Base-by-base conservation (phyloP, 2,329 filamentous ascomycete species). In the Alternaria brassicae region DNA sequence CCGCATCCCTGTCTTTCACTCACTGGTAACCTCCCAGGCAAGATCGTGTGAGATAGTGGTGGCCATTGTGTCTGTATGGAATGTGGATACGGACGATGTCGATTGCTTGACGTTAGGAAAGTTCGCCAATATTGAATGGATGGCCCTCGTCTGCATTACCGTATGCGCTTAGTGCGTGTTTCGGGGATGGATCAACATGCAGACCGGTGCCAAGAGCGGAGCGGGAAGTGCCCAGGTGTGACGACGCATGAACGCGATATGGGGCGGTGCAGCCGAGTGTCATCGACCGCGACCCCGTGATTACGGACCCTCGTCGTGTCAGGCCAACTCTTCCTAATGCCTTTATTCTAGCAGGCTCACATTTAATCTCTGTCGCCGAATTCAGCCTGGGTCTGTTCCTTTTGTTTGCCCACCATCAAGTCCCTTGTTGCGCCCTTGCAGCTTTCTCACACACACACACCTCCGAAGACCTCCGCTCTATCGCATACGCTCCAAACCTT, bases 11-110 rank as follows among this genome's bases (percentile, higher is more conserved):
- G 17, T 62, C 49, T 17, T 61, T 62, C 68, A 93, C 93, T 82
- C 89, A 97, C 93, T 92, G 86, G 90, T 89, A 82, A 96, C 84
- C 88, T 94, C 90, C 94, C 94, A 98, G 86, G 97, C 84, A 76
- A 97, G 87, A 84, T 97, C 93, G 79, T 89, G 83, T 81, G 93
- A 96, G 79, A 96, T 86, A 85, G 88, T 81, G 60, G 69, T 66
- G 73, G 87, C 84, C 81, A 82, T 84, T 76, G 65, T 66, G 68
- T 69, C 68, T 68, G 67, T 73, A 68, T 66, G 62, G 60, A 61
- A 62, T 68, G 70, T 66, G 61, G 67, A 70, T 72, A 68, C 65
- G 67, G 63, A 60, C 63, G 64, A 62, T 39, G 63, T 73, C 65
- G 66, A 54, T 56, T 59, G 56, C 57, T 62, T 53, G 36, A 58